Conservation (phyloP, 1,284 basidiomycete genomes). For the Megacollybia platyphylla region DNA sequence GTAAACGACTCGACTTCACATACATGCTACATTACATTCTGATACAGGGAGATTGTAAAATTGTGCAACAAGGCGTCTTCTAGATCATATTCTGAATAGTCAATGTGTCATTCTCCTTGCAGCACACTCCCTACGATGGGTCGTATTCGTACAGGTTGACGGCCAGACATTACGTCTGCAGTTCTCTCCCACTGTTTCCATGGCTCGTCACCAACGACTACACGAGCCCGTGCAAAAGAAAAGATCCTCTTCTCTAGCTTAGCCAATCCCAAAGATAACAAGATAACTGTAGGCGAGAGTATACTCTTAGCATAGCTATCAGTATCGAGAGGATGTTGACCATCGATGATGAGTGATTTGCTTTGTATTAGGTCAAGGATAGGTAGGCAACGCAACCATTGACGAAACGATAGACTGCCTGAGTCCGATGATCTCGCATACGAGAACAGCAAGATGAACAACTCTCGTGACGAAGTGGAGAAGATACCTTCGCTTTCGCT, state of each 20-base stretch:
- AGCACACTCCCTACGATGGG: neutral
- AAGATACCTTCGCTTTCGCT: slow-evolving; percentile 1
- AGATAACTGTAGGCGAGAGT: no score
- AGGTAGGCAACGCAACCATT: slow-evolving; percentile 9
- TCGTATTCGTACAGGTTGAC: neutral
- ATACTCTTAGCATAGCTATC: no score
- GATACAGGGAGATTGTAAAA: no score
- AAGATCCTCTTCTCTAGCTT: slow-evolving; percentile 25
- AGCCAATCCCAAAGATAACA: slow-evolving; percentile 16
- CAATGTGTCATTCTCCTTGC: neutral
- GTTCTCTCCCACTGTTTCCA: slow-evolving; percentile 32
- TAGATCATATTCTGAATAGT: neutral
- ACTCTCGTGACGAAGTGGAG: slow-evolving; percentile 15
- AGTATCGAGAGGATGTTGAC: no score
- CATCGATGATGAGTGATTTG: no score
- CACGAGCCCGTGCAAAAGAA: slow-evolving; percentile 19
- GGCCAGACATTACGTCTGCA: no score
- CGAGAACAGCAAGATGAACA: slow-evolving; percentile 28
- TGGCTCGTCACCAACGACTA: slow-evolving; percentile 34
- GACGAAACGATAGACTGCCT: slow-evolving; percentile 6
- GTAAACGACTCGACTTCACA: no score
- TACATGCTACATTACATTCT: no score
- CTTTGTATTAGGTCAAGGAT: slow-evolving; percentile 6
- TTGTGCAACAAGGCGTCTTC: no score
- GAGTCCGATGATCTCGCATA: slow-evolving; percentile 3